Evolutionary conservation across 345 rosid genomes (phyloP).

Genomic region (Gossypium raimondii): DNA sequence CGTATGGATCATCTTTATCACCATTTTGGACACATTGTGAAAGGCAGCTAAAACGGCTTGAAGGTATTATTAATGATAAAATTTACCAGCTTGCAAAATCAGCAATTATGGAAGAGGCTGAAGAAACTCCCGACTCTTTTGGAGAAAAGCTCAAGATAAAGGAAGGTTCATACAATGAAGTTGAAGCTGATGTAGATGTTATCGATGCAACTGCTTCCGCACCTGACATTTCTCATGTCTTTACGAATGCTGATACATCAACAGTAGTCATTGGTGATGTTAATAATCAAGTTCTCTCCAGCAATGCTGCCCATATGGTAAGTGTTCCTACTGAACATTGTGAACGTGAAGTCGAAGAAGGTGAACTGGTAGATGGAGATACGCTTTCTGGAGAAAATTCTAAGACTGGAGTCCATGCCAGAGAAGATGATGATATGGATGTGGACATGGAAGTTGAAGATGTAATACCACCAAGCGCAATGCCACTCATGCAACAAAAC

Average conservation of each 20-base stretch:
- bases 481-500: slow-evolving; percentile 25
- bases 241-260: slow-evolving; percentile 16
- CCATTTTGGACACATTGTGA: slow-evolving; percentile 88
- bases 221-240: slow-evolving; percentile 27
- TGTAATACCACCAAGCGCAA: slow-evolving; percentile 26
- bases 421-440: slow-evolving; percentile 86
- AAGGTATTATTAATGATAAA: slow-evolving; percentile 54
- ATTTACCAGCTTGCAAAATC: slow-evolving; percentile 63
- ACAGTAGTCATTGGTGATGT: not conserved
- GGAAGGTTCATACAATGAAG: slow-evolving; percentile 20
- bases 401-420: slow-evolving; percentile 28
- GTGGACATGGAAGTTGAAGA: slow-evolving; percentile 98
- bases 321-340: slow-evolving; percentile 23
- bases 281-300: slow-evolving; percentile 19
- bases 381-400: slow-evolving; percentile 26
- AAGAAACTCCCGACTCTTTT: slow-evolving; percentile 28
- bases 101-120: slow-evolving; percentile 22
- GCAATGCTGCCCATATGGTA: slow-evolving; percentile 16
- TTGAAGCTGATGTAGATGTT: slow-evolving; percentile 27
- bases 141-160: slow-evolving; percentile 27
- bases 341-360: slow-evolving; percentile 25
- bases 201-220: slow-evolving; percentile 24
- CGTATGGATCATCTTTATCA: slow-evolving; percentile 44
- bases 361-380: slow-evolving; percentile 30
- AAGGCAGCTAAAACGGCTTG: slow-evolving; percentile 63